phyloP scores from a whole-genome alignment of 1,284 basidiomycete genomes.

The Rhodotorula mucilaginosa region DNA sequence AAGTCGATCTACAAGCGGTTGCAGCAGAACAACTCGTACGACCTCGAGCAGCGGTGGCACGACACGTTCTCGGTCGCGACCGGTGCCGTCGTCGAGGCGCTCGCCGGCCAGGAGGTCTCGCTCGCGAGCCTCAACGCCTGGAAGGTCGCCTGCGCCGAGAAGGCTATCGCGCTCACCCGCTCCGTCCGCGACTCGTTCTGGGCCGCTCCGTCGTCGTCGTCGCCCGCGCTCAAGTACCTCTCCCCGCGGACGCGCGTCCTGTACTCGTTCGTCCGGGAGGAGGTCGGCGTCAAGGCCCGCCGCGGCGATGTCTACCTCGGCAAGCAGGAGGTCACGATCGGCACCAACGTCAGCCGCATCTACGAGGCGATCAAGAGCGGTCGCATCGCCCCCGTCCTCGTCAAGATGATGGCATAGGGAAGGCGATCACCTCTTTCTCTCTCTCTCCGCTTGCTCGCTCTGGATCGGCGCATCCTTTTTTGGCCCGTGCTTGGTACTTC shows the following conservation, averaged over 20 bases:
- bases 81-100: constrained; percentile 53
- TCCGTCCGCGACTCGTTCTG: constrained; percentile 60
- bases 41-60: constrained; percentile 45
- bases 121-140: constrained; percentile 56
- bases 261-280: constrained; percentile 68
- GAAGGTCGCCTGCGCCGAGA: constrained; percentile 56
- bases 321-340: constrained; percentile 32
- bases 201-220: constrained; percentile 57
- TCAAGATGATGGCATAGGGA: constrained; percentile 25
- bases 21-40: constrained; percentile 58
- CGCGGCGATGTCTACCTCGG: constrained; percentile 38
- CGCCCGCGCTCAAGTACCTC: constrained; percentile 59
- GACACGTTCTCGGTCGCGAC: constrained; percentile 36
- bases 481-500: too few species aligned
- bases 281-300: constrained; percentile 66
- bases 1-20: constrained; percentile 46
- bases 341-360: constrained; percentile 28
- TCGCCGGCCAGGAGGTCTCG: constrained; percentile 56
- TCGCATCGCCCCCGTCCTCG: constrained; percentile 26
- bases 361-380: constrained; percentile 37
- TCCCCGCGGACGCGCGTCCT: constrained; percentile 60
- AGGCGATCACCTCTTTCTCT: not conserved
- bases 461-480: not conserved
- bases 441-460: not conserved
- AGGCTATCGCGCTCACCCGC: constrained; percentile 55